Evolutionary conservation across 176 grass and related monocot genomes (phyloP).

Genomic region (Zea luxurians): DNA sequence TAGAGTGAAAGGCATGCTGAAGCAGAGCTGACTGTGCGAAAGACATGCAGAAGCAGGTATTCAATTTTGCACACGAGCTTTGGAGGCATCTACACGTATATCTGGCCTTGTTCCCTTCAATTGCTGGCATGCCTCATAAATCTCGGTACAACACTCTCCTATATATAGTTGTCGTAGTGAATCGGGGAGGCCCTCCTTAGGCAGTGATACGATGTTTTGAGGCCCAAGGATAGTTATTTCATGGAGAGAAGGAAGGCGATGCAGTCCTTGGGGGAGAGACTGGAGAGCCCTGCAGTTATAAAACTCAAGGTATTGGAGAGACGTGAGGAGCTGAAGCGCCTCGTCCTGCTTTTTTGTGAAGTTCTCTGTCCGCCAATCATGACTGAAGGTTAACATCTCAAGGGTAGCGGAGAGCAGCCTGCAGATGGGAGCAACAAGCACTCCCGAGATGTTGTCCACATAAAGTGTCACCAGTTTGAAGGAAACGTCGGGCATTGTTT

Average conservation of each 20-base stretch:
- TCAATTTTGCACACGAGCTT: neutral
- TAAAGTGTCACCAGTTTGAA: neutral
- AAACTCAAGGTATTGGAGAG: neutral
- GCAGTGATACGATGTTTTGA: neutral
- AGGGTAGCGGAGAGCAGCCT: neutral
- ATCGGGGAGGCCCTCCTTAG: neutral
- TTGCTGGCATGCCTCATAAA: neutral
- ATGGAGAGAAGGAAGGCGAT: neutral
- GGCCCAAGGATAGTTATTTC: fast-evolving
- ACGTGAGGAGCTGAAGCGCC: neutral
- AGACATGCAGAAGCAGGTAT: too few species aligned
- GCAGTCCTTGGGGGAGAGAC: neutral
- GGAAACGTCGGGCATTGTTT: neutral
- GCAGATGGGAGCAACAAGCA: constrained; percentile 13
- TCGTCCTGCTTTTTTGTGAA: neutral
- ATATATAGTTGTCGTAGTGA: neutral
- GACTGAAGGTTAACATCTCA: fast-evolving
- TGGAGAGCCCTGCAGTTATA: neutral
- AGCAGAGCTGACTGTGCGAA: neutral
- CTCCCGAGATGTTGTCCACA: neutral
- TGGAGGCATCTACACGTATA: neutral
- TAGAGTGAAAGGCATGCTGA: neutral
- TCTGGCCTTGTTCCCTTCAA: neutral
- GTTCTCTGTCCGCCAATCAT: neutral
- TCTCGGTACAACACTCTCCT: fast-evolving